Base-by-base conservation (phyloP, 345 rosid species). In the Isatis tinctoria region DNA sequence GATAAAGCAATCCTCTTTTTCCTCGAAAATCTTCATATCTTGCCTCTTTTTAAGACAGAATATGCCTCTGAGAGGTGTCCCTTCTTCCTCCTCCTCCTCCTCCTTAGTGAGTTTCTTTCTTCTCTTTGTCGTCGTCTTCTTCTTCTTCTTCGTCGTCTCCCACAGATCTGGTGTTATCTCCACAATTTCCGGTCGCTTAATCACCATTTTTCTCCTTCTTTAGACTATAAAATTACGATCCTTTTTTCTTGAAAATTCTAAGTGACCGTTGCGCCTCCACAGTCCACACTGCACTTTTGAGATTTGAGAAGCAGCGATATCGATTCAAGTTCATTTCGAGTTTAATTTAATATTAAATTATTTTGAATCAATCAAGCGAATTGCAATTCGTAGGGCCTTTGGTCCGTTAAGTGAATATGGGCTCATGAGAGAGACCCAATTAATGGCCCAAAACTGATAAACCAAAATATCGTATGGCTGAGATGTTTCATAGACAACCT, bases 1-100 rank as follows among this genome's bases (percentile, higher is more conserved):
- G 36, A 87, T 85, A 64, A 90, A 84, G 51, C 94, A 90, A 41
- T 84, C 90, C 44, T 88, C 86, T 11, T 18, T 74, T 35, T 85
- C 73, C 13, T 88, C 94, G 24, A 82, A 27, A 16, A 63, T 68
- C 56, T 74, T 72, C 73, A 85, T 44, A 61, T 87, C 82, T 24
- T 33, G 18, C 53, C 58, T 80, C 6, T 10, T 76, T 61, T 80
- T 83, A 17, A 84, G 73, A 74, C 87, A 83, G 9, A 80, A 60
- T 2, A 83, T 62, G 35, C 78, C 80, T 43, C 74, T 77, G 8
- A 83, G 52, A 5, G 89, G 86, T 22, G 64, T 72, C 53, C 8
- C 85, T 20, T 60, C 79, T 43, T 63, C 67, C 44, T 52, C 68
- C 30, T 18, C 64, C 0, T 36, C 22, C 27, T 40, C 51, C 40